Conservation (phyloP, 2,329 filamentous ascomycete genomes). For the Akanthomyces dipterigenus region DNA sequence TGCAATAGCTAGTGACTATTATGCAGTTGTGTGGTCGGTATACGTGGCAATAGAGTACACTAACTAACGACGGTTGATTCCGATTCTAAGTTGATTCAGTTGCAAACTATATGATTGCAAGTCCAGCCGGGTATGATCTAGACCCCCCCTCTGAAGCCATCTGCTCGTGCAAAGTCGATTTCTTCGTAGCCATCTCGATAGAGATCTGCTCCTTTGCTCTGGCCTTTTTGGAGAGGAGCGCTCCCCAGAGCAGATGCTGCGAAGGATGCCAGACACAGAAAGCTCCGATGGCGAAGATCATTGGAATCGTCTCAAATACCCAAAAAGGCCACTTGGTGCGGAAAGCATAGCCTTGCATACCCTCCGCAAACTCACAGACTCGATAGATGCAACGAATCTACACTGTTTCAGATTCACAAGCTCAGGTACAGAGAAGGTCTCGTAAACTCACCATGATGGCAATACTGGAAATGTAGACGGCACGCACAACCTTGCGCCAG, state of each 20-base stretch:
- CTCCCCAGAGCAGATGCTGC: slow-evolving; percentile 25
- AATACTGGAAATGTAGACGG: slow-evolving; percentile 37
- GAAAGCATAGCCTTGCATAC: slow-evolving; percentile 43
- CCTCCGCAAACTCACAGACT: slow-evolving; percentile 45
- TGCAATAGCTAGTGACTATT: no score
- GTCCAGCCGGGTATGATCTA: background rate
- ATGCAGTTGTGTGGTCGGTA: no score
- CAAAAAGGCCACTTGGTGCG: slow-evolving; percentile 47
- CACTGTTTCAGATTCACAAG: background rate
- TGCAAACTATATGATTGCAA: no score
- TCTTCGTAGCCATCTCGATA: background rate
- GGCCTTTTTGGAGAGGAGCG: background rate
- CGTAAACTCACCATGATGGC: slow-evolving; percentile 35
- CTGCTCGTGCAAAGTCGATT: background rate
- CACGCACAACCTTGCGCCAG: slow-evolving; percentile 32
- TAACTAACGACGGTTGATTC: no score
- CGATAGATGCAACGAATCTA: slow-evolving; percentile 46
- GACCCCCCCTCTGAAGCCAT: background rate
- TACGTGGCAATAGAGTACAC: background rate
- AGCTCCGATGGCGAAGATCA: slow-evolving; percentile 38
- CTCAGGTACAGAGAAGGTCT: background rate
- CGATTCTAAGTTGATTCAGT: no score
- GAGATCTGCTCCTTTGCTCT: background rate
- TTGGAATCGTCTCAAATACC: slow-evolving; percentile 43
- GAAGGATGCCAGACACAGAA: slow-evolving; percentile 45